A percentile compares a stretch with the other conserved stretches of the same genome.
Evolutionary conservation across 139 green algal genomes (phyloP).

Genomic region (Chlorella ohadii): DNA sequence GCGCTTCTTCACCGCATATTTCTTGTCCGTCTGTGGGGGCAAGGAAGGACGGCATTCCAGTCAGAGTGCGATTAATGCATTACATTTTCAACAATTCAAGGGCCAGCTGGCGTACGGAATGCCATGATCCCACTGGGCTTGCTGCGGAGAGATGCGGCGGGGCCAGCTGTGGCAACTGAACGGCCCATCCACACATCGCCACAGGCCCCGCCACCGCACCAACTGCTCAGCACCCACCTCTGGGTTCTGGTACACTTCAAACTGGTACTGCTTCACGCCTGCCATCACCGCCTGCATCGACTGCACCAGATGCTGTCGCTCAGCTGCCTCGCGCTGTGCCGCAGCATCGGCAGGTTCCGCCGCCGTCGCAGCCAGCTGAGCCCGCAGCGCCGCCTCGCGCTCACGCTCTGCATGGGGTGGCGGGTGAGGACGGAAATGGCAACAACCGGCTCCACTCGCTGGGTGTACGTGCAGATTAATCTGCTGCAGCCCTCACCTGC

Average conservation of each 20-base stretch:
- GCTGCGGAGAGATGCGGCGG: too few species aligned
- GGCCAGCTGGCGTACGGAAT: too few species aligned
- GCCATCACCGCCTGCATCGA: conserved; percentile 24
- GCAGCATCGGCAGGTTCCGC: neutral
- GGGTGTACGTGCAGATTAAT: too few species aligned
- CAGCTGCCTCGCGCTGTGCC: neutral
- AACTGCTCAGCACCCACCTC: neutral
- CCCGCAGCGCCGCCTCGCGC: neutral
- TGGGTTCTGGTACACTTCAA: conserved; percentile 10
- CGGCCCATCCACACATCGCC: neutral
- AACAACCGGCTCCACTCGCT: too few species aligned
- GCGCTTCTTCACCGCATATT: conserved; percentile 9
- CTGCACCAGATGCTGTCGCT: conserved; percentile 12
- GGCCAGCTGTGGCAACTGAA: neutral
- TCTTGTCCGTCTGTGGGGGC: conserved; percentile 13
- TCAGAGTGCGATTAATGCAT: too few species aligned
- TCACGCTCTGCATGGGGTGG: conserved; percentile 8
- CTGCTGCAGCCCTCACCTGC: neutral
- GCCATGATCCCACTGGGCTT: too few species aligned
- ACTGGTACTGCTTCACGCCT: conserved; percentile 6
- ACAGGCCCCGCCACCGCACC: neutral
- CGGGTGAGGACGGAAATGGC: too few species aligned
- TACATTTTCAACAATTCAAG: too few species aligned
- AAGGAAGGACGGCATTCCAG: neutral
- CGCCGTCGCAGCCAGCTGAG: too few species aligned